Percentiles rank a stretch among this genome's conserved stretches.
Evolutionary conservation across 495 filamentous ascomycete genomes (phyloP).

Genomic region (Aspergillus olivimuriae): DNA sequence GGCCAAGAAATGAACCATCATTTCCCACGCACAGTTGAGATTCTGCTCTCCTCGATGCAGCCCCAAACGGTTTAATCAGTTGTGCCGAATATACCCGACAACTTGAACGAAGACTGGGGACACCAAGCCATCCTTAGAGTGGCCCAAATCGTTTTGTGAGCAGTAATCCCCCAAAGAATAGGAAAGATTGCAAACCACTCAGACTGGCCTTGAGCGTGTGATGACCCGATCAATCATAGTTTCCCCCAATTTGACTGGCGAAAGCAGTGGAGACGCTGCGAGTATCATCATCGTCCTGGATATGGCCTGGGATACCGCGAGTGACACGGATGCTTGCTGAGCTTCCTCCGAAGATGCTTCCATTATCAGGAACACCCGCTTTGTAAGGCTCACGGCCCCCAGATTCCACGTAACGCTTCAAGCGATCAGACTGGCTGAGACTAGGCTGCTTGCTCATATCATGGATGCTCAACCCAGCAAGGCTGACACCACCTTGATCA

Average conservation of each 20-base stretch:
- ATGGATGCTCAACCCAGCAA: conserved; percentile 72
- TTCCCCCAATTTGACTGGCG: conserved; percentile 86
- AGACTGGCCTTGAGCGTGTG: conserved; percentile 6
- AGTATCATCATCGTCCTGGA: conserved; percentile 76
- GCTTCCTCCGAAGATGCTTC: conserved; percentile 72
- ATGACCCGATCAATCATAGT: conserved; percentile 69
- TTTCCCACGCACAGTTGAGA: conserved; percentile 13
- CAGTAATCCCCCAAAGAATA: conserved; percentile 9
- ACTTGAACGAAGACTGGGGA: conserved; percentile 8
- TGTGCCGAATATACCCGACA: conserved; percentile 7
- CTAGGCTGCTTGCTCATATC: conserved; percentile 71
- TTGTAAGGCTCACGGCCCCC: conserved; percentile 50
- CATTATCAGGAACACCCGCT: conserved; percentile 43
- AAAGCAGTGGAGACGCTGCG: conserved; percentile 94
- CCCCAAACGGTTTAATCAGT: conserved; percentile 8
- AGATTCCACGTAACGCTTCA: conserved; percentile 85
- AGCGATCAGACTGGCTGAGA: conserved; percentile 75
- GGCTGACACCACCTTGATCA: conserved; percentile 80
- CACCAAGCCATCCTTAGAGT: conserved; percentile 9
- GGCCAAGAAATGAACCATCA: conserved; percentile 3
- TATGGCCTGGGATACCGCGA: conserved; percentile 43
- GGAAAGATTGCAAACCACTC: conserved; percentile 13
- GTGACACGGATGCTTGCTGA: conserved; percentile 53
- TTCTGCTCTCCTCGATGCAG: conserved; percentile 9
- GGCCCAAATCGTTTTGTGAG: conserved; percentile 10